Evolutionary conservation across 2,329 filamentous ascomycete species (phyloP).

Genomic region (Fusarium succisae): DNA sequence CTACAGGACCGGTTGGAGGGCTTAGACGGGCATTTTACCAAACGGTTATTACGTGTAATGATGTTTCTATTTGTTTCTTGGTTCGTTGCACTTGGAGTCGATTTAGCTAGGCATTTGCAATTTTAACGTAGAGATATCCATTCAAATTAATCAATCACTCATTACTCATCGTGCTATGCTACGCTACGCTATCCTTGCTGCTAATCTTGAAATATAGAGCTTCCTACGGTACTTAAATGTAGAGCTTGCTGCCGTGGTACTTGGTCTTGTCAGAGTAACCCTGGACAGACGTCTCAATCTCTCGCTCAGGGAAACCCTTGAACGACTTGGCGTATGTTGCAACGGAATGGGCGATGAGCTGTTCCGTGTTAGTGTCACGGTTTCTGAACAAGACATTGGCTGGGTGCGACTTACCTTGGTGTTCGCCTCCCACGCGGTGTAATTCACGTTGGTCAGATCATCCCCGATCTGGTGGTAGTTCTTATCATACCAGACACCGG

Average conservation of each 20-base stretch:
- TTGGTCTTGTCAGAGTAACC: slow-evolving; percentile 51
- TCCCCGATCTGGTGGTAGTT: slow-evolving; percentile 73
- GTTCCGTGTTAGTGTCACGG: slow-evolving; percentile 26
- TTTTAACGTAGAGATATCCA: slow-evolving; percentile 36
- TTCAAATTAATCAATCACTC: slow-evolving; percentile 18
- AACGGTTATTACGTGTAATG: slow-evolving; percentile 12
- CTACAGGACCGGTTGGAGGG: slow-evolving; percentile 3
- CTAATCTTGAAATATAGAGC: background rate
- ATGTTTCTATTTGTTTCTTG: background rate
- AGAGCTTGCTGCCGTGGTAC: slow-evolving; percentile 57
- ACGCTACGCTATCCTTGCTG: background rate
- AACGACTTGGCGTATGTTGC: slow-evolving; percentile 74
- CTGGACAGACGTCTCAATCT: slow-evolving; percentile 42
- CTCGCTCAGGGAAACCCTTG: slow-evolving; percentile 69
- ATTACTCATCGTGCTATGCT: background rate
- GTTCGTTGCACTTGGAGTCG: slow-evolving; percentile 14
- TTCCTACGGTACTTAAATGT: background rate
- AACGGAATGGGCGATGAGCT: slow-evolving; percentile 77
- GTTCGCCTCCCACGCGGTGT: slow-evolving; percentile 69
- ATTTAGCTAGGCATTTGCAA: slow-evolving; percentile 36
- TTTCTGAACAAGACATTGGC: background rate
- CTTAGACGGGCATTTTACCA: slow-evolving; percentile 32
- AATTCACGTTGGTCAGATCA: slow-evolving; percentile 65
- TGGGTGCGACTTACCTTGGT: slow-evolving; percentile 58
- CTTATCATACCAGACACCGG: slow-evolving; percentile 67